Evolutionary conservation across 768 basidiomycete species (phyloP).

Genomic region (Podaxis sp.): DNA sequence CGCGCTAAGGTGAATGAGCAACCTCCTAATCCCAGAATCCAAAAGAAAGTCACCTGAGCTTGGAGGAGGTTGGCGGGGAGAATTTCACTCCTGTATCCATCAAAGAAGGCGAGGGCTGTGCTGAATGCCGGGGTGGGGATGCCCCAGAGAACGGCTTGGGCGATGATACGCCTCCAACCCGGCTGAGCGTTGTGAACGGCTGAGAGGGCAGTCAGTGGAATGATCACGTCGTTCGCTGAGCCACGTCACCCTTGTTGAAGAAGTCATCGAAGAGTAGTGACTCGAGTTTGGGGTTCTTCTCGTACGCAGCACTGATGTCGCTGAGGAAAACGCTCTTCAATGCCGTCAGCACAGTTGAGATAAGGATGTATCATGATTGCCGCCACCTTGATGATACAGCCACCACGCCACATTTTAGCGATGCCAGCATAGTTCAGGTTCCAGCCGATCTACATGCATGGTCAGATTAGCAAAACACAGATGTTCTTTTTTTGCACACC

Average conservation of each 20-base stretch:
- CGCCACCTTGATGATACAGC: slow-evolving; percentile 92
- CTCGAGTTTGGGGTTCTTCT: slow-evolving; percentile 81
- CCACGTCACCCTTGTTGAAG: slow-evolving; percentile 81
- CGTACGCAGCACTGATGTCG: slow-evolving; percentile 90
- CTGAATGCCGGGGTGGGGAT: slow-evolving; percentile 97
- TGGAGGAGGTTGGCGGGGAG: slow-evolving; percentile 95
- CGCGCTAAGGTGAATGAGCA: slow-evolving; percentile 55
- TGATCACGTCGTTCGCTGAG: not conserved
- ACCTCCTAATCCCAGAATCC: not conserved
- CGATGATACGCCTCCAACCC: slow-evolving; percentile 96
- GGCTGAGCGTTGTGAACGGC: slow-evolving; percentile 94
- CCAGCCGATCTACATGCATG: slow-evolving; percentile 63
- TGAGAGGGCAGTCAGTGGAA: slow-evolving; percentile 25
- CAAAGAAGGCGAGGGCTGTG: slow-evolving; percentile 98
- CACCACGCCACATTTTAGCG: slow-evolving; percentile 99
- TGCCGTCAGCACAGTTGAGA: not conserved
- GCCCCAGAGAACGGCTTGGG: slow-evolving; percentile 96
- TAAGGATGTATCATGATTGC: not conserved
- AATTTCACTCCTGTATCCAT: slow-evolving; percentile 95
- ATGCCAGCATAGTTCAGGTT: slow-evolving; percentile 97
- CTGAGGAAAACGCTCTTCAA: slow-evolving; percentile 84
- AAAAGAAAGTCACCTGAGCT: slow-evolving; percentile 62
- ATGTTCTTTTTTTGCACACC: slow-evolving; percentile 35
- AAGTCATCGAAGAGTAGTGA: slow-evolving; percentile 95
- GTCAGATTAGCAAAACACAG: not conserved